These are phyloP conservation scores for Daldinia grandis DNA, from an alignment of 495 filamentous ascomycete species.

Conservation along the genomic window DNA sequence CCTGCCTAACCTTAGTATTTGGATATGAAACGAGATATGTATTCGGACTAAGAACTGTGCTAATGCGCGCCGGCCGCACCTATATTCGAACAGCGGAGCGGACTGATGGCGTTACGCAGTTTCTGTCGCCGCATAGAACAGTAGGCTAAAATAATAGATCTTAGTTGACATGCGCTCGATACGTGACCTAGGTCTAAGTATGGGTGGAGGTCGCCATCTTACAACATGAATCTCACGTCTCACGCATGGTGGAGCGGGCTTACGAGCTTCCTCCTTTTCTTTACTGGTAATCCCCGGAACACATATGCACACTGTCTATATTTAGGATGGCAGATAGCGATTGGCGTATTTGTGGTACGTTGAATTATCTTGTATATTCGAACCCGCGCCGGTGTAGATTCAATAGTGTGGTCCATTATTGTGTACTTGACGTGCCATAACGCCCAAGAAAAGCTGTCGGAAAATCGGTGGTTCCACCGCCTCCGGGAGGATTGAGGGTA, in stretches of 20 bases:
- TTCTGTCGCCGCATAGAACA: background rate
- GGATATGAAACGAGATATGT: background rate
- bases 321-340: background rate
- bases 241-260: background rate
- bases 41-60: background rate
- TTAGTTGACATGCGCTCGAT: background rate
- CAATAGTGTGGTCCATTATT: background rate
- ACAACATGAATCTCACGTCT: slow-evolving; percentile 24
- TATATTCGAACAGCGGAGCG: too few species aligned
- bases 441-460: background rate
- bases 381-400: background rate
- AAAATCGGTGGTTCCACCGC: slow-evolving; percentile 1
- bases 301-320: slow-evolving; percentile 1
- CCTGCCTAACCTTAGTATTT: too few species aligned
- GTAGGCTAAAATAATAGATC: background rate
- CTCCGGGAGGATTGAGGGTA: background rate
- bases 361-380: background rate
- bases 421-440: background rate
- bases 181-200: background rate
- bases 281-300: background rate
- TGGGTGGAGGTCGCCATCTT: slow-evolving; percentile 20
- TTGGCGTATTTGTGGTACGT: background rate
- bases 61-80: background rate
- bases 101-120: background rate
- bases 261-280: slow-evolving; percentile 8